Conservation (phyloP, 2,329 filamentous ascomycete genomes). For the Emericellopsis cladophorae region DNA sequence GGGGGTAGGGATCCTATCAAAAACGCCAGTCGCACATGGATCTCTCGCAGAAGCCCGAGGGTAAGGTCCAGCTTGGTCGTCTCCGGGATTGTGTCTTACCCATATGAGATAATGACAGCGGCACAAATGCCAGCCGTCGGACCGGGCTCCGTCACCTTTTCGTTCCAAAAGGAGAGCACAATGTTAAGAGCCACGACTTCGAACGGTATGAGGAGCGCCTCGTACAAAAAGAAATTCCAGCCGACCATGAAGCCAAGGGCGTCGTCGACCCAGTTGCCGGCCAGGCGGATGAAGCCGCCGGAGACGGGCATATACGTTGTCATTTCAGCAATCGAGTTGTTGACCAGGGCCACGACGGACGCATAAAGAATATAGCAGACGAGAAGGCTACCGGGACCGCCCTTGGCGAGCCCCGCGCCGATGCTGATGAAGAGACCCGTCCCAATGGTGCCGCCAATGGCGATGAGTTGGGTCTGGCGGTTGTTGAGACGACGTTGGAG, state of each 20-base stretch:
- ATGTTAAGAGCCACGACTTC: conserved; percentile 32
- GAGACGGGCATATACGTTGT: conserved; percentile 41
- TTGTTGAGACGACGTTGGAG: conserved; percentile 28
- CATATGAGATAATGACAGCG: conserved; percentile 27
- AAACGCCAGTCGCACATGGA: no score
- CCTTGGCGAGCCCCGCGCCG: conserved; percentile 27
- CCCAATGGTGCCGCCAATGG: conserved; percentile 37
- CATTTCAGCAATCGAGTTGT: conserved; percentile 51
- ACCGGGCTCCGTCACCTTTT: conserved; percentile 8
- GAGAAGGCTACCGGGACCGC: conserved; percentile 30
- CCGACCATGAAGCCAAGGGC: conserved; percentile 39
- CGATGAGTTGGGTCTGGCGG: conserved; percentile 38
- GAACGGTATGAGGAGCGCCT: conserved; percentile 35
- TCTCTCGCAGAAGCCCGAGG: no score
- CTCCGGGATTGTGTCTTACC: not conserved
- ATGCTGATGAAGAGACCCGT: conserved; percentile 43
- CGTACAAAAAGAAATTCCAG: conserved; percentile 38
- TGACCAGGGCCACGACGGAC: conserved; percentile 39
- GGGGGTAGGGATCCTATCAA: no score
- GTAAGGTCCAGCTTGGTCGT: no score
- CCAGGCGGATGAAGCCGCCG: conserved; percentile 45
- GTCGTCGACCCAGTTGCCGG: conserved; percentile 45
- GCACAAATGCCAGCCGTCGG: conserved; percentile 29
- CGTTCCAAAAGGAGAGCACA: conserved; percentile 23
- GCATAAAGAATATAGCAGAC: conserved; percentile 40